Evolutionary conservation across 805 yeast genomes (phyloP).

Genomic region (Saccharomycopsis fibuligera): DNA sequence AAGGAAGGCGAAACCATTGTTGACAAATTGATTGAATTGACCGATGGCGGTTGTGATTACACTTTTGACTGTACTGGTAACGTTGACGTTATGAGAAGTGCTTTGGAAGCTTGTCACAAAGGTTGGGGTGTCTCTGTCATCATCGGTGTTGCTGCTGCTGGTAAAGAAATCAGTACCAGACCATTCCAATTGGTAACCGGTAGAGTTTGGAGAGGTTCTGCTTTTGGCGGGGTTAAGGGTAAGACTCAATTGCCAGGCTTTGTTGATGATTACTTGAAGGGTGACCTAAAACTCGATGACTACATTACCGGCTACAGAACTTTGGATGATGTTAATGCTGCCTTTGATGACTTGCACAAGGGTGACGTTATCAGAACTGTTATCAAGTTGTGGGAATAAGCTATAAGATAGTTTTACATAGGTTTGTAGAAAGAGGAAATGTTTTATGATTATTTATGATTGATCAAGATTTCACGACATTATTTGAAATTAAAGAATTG

Average conservation of each 20-base stretch:
- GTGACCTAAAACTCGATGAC: constrained; percentile 84
- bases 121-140: constrained; percentile 97
- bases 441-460: too few species aligned
- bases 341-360: constrained; percentile 90
- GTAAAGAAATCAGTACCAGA: constrained; percentile 91
- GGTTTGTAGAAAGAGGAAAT: not conserved
- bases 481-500: too few species aligned
- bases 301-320: constrained; percentile 87
- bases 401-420: not conserved
- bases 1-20: constrained; percentile 72
- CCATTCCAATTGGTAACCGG: constrained; percentile 99
- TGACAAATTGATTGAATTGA: constrained; percentile 74
- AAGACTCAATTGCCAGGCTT: constrained; percentile 89
- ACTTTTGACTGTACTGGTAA: constrained; percentile 99
- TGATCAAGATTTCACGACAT: too few species aligned
- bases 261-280: constrained; percentile 78
- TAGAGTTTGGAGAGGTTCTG: constrained; percentile 98
- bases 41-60: constrained; percentile 95
- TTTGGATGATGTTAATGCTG: constrained; percentile 72
- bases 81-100: constrained; percentile 89
- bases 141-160: constrained; percentile 99
- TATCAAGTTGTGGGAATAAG: constrained; percentile 35
- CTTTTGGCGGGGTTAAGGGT: constrained; percentile 99
- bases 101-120: constrained; percentile 94
- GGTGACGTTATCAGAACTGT: constrained; percentile 96